Percentiles rank a stretch among this genome's conserved stretches.
These are phyloP conservation scores for Diddensiella caesifluorescens DNA, from an alignment of 805 yeast genomes.

Conservation along the genomic window DNA sequence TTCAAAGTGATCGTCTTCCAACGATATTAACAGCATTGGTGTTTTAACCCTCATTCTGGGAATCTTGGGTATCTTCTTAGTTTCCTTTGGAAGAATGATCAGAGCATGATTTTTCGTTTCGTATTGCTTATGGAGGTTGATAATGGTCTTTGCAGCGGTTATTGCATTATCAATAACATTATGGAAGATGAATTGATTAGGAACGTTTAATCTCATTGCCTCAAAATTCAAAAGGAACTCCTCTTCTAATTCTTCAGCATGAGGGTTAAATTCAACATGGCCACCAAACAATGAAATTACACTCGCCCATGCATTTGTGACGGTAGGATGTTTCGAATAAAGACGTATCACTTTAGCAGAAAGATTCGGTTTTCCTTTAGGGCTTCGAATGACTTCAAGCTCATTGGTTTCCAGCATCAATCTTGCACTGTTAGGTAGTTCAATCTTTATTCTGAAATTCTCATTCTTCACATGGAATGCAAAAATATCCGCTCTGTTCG, in stretches of 20 bases:
- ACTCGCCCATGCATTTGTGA: slow-evolving; percentile 35
- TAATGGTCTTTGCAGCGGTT: slow-evolving; percentile 58
- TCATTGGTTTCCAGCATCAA: slow-evolving; percentile 43
- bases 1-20: slow-evolving; percentile 91
- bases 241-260: slow-evolving; percentile 10
- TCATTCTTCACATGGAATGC: slow-evolving; percentile 30
- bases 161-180: slow-evolving; percentile 75
- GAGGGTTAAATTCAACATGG: slow-evolving; percentile 20
- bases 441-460: slow-evolving; percentile 32
- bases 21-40: slow-evolving; percentile 50
- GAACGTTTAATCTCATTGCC: slow-evolving; percentile 42
- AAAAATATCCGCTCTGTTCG: slow-evolving; percentile 7
- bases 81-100: slow-evolving; percentile 26
- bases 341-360: slow-evolving; percentile 38
- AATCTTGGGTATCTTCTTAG: slow-evolving; percentile 26
- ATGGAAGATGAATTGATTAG: slow-evolving; percentile 70
- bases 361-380: slow-evolving; percentile 29
- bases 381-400: slow-evolving; percentile 28
- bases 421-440: slow-evolving; percentile 45
- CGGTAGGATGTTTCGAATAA: slow-evolving; percentile 48
- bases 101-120: slow-evolving; percentile 20
- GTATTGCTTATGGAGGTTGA: slow-evolving; percentile 41
- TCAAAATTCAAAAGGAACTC: slow-evolving; percentile 30
- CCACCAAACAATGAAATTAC: slow-evolving; percentile 28
- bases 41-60: slow-evolving; percentile 52